Evolutionary conservation across 257 asterid species (phyloP).

Genomic region (Rubia yunnanensis): DNA sequence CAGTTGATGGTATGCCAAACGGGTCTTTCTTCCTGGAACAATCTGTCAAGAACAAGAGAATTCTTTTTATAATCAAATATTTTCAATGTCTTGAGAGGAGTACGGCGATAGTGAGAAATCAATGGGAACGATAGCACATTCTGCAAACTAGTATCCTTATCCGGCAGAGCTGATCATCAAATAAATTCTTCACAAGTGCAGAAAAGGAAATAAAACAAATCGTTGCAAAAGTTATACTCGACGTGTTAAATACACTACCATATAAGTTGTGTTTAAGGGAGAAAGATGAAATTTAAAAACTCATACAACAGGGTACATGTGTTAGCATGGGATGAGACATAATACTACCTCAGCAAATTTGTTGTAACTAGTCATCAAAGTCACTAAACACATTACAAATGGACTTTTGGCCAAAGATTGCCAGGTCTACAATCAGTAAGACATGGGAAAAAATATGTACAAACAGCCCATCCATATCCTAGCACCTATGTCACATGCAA

Average conservation of each 20-base stretch:
- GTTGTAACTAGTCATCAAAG: not conserved
- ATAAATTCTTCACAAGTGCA: not conserved
- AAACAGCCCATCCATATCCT: not conserved
- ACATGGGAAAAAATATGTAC: not conserved
- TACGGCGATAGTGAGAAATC: not conserved
- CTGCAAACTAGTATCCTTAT: not conserved
- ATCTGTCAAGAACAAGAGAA: slow-evolving; percentile 28
- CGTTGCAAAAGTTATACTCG: not conserved
- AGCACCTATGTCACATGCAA: not conserved
- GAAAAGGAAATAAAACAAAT: not conserved
- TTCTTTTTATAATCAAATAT: not conserved
- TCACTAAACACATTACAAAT: not conserved
- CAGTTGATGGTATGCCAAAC: slow-evolving; percentile 80
- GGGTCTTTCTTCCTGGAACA: slow-evolving; percentile 82
- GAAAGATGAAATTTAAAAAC: not conserved
- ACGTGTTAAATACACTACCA: not conserved
- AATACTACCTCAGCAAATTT: not conserved
- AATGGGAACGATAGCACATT: not conserved
- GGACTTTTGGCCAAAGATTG: not conserved
- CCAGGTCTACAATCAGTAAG: not conserved
- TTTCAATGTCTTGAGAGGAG: not conserved
- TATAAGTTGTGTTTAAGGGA: not conserved
- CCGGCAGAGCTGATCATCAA: not conserved
- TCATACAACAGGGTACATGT: not conserved
- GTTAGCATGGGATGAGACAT: not conserved